These are phyloP conservation scores for Lipomyces mesembrius DNA, from an alignment of 805 yeast genomes.

Conservation along the genomic window DNA sequence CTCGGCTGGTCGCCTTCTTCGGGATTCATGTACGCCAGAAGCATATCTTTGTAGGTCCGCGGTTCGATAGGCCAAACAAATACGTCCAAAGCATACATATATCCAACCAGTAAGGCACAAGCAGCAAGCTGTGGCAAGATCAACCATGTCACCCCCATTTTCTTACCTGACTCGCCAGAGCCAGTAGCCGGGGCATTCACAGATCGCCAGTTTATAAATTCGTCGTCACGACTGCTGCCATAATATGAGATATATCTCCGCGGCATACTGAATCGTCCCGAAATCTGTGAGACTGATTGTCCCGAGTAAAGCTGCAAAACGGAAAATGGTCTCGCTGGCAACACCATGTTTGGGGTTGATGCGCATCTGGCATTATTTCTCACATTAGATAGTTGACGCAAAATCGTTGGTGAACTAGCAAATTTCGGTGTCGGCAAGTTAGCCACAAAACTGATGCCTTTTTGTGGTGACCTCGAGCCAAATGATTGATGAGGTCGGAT, in stretches of 20 bases:
- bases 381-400: background rate
- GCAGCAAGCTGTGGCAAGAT: constrained; percentile 1
- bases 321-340: background rate
- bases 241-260: constrained; percentile 7
- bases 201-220: constrained; percentile 13
- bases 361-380: background rate
- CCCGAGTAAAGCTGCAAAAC: background rate
- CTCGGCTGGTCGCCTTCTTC: background rate
- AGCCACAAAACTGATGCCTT: background rate
- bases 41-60: background rate
- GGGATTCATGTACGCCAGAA: background rate
- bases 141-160: background rate
- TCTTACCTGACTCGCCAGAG: background rate
- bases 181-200: background rate
- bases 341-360: background rate
- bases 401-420: background rate
- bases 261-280: background rate
- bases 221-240: constrained; percentile 15
- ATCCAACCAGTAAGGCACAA: background rate
- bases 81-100: background rate
- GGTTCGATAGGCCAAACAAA: background rate
- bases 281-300: constrained; percentile 1
- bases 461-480: background rate
- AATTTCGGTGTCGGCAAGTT: background rate
- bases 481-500: background rate